A percentile compares a stretch with the other conserved stretches of the same genome.
Conservation (phyloP, 192 early-diverging fungal genomes). For the Nowakowskiella sp. region DNA sequence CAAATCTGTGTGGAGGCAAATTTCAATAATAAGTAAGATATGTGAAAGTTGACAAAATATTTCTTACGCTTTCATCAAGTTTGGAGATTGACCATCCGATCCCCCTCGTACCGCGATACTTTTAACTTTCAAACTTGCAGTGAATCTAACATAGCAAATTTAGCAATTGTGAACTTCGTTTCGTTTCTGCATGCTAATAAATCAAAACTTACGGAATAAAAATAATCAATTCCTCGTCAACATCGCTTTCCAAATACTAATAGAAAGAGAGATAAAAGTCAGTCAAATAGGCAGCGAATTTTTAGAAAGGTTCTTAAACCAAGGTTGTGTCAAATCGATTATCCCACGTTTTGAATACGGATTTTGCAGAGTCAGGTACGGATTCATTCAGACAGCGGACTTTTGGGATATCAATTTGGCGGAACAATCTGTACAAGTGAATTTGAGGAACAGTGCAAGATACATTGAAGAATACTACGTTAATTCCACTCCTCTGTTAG, state of each 20-base stretch:
- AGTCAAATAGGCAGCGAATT: conserved; percentile 5
- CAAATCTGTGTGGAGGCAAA: conserved; percentile 44
- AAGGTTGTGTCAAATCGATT: conserved; percentile 61
- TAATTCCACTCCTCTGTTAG: conserved; percentile 34
- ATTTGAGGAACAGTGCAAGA: conserved; percentile 2
- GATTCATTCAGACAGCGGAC: conserved; percentile 76
- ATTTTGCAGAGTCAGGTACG: conserved; percentile 50
- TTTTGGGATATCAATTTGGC: conserved; percentile 69
- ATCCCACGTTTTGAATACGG: conserved; percentile 82
- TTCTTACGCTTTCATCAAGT: conserved; percentile 70
- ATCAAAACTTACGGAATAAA: conserved; percentile 67
- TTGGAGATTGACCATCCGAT: conserved; percentile 50
- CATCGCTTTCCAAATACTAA: conserved; percentile 67
- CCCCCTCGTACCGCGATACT: conserved; percentile 73
- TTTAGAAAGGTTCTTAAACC: conserved; percentile 21
- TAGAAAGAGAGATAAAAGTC: neutral
- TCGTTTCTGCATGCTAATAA: conserved; percentile 3
- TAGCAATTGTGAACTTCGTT: neutral
- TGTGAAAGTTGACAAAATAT: neutral
- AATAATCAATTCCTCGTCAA: conserved; percentile 86
- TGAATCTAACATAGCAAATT: conserved; percentile 58
- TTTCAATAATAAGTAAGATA: neutral
- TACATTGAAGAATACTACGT: conserved; percentile 5
- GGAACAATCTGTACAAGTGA: conserved; percentile 61
- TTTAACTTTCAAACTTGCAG: conserved; percentile 81